phyloP scores from a whole-genome alignment of 306 rosid species.

The Cucumis hystrix region DNA sequence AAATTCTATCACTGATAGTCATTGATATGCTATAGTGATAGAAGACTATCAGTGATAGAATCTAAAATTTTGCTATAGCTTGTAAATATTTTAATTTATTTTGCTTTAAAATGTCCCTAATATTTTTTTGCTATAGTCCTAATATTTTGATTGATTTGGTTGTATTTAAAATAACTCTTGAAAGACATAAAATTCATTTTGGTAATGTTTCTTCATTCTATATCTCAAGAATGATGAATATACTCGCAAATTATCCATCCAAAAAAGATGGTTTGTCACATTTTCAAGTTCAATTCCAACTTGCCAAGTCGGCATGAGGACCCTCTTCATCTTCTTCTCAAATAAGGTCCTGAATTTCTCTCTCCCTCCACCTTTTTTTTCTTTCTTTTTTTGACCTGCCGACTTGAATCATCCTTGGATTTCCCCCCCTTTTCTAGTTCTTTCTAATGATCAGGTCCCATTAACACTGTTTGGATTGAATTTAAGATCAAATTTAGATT shows the following conservation, averaged over 20 bases:
- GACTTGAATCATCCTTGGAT: neutral
- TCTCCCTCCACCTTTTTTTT: neutral
- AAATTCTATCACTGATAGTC: no score
- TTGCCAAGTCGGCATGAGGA: neutral
- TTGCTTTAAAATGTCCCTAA: no score
- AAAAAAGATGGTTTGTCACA: neutral
- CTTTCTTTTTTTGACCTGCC: slow-evolving; percentile 1
- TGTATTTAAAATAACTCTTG: no score
- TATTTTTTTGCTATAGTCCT: no score
- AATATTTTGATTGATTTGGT: no score
- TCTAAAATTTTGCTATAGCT: no score
- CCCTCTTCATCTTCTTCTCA: slow-evolving; percentile 2
- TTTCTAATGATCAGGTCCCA: neutral
- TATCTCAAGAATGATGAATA: neutral
- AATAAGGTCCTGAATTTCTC: neutral
- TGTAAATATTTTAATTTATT: no score
- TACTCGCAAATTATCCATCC: neutral
- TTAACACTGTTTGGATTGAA: neutral
- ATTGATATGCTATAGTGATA: no score
- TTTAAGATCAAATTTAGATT: neutral
- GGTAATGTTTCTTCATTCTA: neutral
- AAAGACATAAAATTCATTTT: no score
- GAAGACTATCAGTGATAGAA: no score
- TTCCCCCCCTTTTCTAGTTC: neutral
- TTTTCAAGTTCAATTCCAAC: neutral